Evolutionary conservation across 2,329 filamentous ascomycete genomes (phyloP).

Genomic region (Phaeosphaeriaceae sp.): DNA sequence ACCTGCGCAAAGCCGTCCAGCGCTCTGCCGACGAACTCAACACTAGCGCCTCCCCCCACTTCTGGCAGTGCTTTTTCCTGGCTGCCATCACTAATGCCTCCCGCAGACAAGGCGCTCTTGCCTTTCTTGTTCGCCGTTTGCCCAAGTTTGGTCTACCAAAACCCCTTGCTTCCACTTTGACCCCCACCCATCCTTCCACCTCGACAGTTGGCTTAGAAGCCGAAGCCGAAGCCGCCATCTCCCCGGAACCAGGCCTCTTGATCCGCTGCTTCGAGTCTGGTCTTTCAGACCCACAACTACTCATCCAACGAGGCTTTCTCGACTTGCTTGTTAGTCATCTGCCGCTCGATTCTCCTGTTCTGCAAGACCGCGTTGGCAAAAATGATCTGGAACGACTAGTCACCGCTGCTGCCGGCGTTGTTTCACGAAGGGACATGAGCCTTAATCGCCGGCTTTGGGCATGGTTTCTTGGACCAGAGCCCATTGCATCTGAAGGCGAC

Average conservation of each 20-base stretch:
- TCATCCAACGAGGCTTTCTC: slow-evolving; percentile 92
- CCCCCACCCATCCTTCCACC: slow-evolving; percentile 13
- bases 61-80: slow-evolving; percentile 98
- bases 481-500: slow-evolving; percentile 48
- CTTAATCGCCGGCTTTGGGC: slow-evolving; percentile 93
- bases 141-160: slow-evolving; percentile 67
- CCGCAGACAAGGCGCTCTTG: slow-evolving; percentile 82
- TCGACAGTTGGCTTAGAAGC: slow-evolving; percentile 49
- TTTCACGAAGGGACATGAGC: slow-evolving; percentile 92
- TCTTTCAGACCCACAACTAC: slow-evolving; percentile 81
- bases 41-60: slow-evolving; percentile 75
- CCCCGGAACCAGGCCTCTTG: slow-evolving; percentile 88
- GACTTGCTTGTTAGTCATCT: slow-evolving; percentile 91
- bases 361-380: slow-evolving; percentile 75
- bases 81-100: slow-evolving; percentile 89
- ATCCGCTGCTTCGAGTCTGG: slow-evolving; percentile 92
- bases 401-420: slow-evolving; percentile 82
- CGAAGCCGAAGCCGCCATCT: slow-evolving; percentile 72
- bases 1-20: slow-evolving; percentile 72
- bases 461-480: slow-evolving; percentile 87
- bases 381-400: slow-evolving; percentile 83
- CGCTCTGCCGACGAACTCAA: slow-evolving; percentile 57
- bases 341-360: slow-evolving; percentile 79
- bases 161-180: slow-evolving; percentile 19
- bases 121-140: slow-evolving; percentile 80